Base-by-base conservation (phyloP, 2,329 filamentous ascomycete species). In the Aspergillus latus region DNA sequence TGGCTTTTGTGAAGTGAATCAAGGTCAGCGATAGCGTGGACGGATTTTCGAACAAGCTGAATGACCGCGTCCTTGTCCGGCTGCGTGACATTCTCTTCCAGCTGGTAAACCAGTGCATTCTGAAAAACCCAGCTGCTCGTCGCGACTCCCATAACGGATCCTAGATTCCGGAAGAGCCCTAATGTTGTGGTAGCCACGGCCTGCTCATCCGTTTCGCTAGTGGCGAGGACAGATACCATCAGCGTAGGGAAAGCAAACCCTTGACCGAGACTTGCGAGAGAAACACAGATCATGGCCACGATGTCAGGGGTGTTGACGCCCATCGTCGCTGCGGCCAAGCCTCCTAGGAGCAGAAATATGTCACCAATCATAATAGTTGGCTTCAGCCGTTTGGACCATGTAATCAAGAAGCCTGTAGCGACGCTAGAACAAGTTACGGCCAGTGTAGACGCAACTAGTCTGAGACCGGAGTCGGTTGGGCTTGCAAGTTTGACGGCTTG, bases 71-170 rank as follows among this genome's bases (percentile, higher is more conserved):
- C 76, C 65, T 85, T 88, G 26, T 84, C 76, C 0, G 77, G 75
- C 0, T 84, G 87, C 0, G 77, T 78, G 7, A 92, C 86, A 34
- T 82, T 79, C 9, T 68, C 60, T 4, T 82, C 72, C 4, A 93
- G 78, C 62, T 86, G 87, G 15, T 78, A 73, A 7, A 82, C 73
- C 50, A 93, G 75, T 0, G 83, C 80, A 65, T 91, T 91, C 74
- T 93, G 89, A 59, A 92, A 76, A 6, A 91, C 83, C 56, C 91
- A 79, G 67, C 86, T 89, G 62, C 85, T 88, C 51, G 82, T 76
- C 0, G 88, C 85, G 44, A 92, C 83, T n/a, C 89, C 89, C 66
- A 92, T 79, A 1, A 92, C 88, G 54, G 81, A 82, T 5, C 89
- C 89, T 4, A 92, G 72, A 56, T 83, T 85, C 53, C 89, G 82